Conservation (phyloP, 2,329 filamentous ascomycete species). For the Penicillium thymicola region DNA sequence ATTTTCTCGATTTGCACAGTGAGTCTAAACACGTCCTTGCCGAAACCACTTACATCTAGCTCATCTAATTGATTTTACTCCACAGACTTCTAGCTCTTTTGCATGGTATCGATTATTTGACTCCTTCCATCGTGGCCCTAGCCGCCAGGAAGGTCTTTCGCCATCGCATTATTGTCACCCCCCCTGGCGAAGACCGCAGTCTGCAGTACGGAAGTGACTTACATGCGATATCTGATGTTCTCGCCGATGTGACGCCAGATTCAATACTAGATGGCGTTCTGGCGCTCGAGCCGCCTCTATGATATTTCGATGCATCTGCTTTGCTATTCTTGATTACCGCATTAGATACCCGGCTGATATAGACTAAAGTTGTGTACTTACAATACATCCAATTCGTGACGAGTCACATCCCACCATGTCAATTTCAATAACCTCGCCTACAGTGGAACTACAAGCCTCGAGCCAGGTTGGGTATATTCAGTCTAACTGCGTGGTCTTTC, state of each 20-base stretch:
- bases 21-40: not conserved
- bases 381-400: not conserved
- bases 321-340: not conserved
- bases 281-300: conserved; percentile 56
- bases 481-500: not conserved
- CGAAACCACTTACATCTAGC: not conserved
- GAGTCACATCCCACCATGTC: not conserved
- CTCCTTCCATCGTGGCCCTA: conserved; percentile 77
- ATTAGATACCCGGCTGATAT: conserved; percentile 2
- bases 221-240: conserved; percentile 62
- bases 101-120: conserved; percentile 75
- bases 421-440: not conserved
- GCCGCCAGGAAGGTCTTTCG: conserved; percentile 84
- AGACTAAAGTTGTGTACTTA: not conserved
- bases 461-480: not conserved
- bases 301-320: conserved; percentile 9
- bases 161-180: conserved; percentile 72
- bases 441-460: not conserved
- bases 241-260: conserved; percentile 58
- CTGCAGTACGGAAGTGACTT: conserved; percentile 88
- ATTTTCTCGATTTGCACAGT: conserved; percentile 65
- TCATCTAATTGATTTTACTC: not conserved
- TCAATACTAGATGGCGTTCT: conserved; percentile 59
- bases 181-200: conserved; percentile 72
- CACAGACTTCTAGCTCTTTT: conserved; percentile 64